Base-by-base conservation (phyloP, 176 grass and related monocot species). In the Poa pratensis region DNA sequence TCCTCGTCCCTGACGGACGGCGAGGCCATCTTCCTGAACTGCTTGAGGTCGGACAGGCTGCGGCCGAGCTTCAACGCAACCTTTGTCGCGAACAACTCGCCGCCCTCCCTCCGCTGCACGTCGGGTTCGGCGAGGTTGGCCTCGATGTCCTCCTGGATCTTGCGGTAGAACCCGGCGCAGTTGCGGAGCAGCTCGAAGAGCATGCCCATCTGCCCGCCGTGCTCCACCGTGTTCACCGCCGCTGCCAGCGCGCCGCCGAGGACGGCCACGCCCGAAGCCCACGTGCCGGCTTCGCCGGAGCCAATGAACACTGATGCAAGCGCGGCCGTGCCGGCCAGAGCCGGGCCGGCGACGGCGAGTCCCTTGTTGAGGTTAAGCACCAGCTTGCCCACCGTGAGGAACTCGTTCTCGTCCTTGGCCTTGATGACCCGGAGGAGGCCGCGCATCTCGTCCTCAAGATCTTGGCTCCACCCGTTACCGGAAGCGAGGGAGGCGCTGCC, bases 151-250 rank as follows among this genome's bases (percentile, higher is more conserved):
- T 90, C 88, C 61, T 88, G 66, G 16, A 94, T 13, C 83, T 79
- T 83, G n/a, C 59, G 80, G 83, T 90, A 94, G 80, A 73, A 86
- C 0, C 14, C 55, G 15, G 82, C 82, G 28, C 48, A 75, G 85
- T 93, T 93, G 7, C 82, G 85, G 30, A 35, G 32, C 50, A 93
- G 58, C 91, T 93, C 91, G 81, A 93, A 93, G 74, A 93, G 39
- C 91, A 93, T 93, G 24, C 91, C 91, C 7, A 90, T 69, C 84
- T 93, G 85, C 15, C 78, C 88, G 0, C 85, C 88, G 39, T 93
- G 88, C 78, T 93, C 91, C 23, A 88, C 11, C 27, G 88, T 93
- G 82, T 93, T 90, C 60, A 48, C 78, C 5, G 70, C 82, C 0
- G 87, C 81, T 5, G 87, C 91, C 22, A 92, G 27, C 6, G 84